Evolutionary conservation across 768 basidiomycete species (phyloP).

Genomic region (Suillus sp.): DNA sequence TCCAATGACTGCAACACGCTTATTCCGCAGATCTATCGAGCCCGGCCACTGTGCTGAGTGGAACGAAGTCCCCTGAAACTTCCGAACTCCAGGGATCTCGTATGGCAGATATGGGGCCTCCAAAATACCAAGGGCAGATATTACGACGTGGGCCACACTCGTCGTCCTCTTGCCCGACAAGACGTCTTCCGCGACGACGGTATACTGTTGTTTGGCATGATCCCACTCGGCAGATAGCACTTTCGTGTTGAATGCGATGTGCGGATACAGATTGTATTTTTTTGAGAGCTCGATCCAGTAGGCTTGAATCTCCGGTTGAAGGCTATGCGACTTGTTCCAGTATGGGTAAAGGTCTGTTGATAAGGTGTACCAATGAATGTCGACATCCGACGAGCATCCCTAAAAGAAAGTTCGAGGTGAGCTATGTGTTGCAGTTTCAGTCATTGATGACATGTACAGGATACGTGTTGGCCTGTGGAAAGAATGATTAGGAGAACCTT

Average conservation of each 20-base stretch:
- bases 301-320: slow-evolving; percentile 31
- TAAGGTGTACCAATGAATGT: neutral
- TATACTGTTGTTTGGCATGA: neutral
- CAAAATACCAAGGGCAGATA: slow-evolving; percentile 1
- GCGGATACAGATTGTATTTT: slow-evolving; percentile 44
- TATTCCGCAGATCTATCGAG: slow-evolving; percentile 39
- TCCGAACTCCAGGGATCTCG: slow-evolving; percentile 35
- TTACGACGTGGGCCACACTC: neutral
- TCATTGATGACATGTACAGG: slow-evolving; percentile 14
- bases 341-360: neutral
- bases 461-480: slow-evolving; percentile 30
- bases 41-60: slow-evolving; percentile 56
- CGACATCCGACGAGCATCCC: neutral
- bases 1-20: neutral
- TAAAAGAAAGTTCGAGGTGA: neutral
- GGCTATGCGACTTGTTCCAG: neutral
- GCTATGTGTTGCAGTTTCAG: neutral
- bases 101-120: slow-evolving; percentile 12
- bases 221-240: slow-evolving; percentile 51
- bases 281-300: slow-evolving; percentile 45
- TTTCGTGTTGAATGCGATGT: slow-evolving; percentile 45
- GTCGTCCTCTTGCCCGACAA: neutral
- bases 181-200: neutral
- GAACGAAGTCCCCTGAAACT: slow-evolving; percentile 51
- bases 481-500: neutral